phyloP scores from a whole-genome alignment of 176 grass and related monocot genomes.

The Olyra latifolia region DNA sequence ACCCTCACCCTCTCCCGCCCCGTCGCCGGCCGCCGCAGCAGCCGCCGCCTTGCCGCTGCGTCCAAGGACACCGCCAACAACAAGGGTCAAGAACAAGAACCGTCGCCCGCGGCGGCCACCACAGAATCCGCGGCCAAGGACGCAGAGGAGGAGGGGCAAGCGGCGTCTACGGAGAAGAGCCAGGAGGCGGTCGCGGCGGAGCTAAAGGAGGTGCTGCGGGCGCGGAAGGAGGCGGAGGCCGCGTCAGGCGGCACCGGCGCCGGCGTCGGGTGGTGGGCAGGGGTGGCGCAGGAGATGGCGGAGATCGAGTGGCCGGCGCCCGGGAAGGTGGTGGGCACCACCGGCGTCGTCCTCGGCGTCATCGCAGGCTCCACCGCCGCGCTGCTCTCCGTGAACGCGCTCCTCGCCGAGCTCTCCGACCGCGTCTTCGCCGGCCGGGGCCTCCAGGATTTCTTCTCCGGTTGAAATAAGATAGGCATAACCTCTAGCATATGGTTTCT shows the following conservation, averaged over 20 bases:
- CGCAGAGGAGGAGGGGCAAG: not conserved
- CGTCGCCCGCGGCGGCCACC: not conserved
- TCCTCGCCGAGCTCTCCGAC: slow-evolving; percentile 87
- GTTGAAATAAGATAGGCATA: not conserved
- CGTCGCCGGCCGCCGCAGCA: not conserved
- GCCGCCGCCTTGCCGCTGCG: not conserved
- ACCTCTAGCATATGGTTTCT: too few species aligned
- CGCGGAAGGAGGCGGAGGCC: slow-evolving; percentile 54
- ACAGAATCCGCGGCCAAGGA: not conserved
- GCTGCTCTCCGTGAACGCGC: slow-evolving; percentile 78
- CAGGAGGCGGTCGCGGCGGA: slow-evolving; percentile 61
- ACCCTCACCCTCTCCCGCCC: not conserved
- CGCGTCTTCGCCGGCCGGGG: slow-evolving; percentile 71
- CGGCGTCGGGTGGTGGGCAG: slow-evolving; percentile 41
- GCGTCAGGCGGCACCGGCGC: not conserved
- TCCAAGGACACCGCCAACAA: slow-evolving; percentile 37
- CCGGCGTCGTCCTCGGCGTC: slow-evolving; percentile 85
- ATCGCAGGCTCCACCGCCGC: slow-evolving; percentile 80
- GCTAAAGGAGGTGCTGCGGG: slow-evolving; percentile 82
- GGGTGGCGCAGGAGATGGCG: slow-evolving; percentile 66
- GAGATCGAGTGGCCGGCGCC: slow-evolving; percentile 84
- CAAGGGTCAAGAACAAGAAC: slow-evolving; percentile 37
- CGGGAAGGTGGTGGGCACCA: slow-evolving; percentile 83
- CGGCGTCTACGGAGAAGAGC: not conserved
- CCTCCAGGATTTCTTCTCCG: slow-evolving; percentile 84